A percentile compares a stretch with the other conserved stretches of the same genome.
Evolutionary conservation across 495 filamentous ascomycete species (phyloP).

Genomic region (Trichoderma gamsii): DNA sequence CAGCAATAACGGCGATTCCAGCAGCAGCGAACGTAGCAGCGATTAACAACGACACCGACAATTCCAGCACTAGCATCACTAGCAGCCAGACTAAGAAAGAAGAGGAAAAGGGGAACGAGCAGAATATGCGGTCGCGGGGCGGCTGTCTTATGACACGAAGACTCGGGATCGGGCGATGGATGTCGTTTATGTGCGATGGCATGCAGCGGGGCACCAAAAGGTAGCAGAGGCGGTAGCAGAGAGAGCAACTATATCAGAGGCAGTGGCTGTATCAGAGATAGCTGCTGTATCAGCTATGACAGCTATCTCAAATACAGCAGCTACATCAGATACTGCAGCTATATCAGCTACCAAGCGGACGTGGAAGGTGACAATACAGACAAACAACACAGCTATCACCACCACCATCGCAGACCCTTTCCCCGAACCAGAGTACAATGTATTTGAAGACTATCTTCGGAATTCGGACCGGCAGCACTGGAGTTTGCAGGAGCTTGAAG

Average conservation of each 20-base stretch:
- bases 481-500: constrained; percentile 5
- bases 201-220: neutral
- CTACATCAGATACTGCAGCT: no score
- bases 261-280: no score
- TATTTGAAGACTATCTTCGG: constrained; percentile 10
- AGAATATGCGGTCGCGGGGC: constrained; percentile 13
- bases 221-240: neutral
- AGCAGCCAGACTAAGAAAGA: neutral
- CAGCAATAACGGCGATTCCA: neutral
- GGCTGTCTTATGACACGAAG: neutral
- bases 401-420: neutral
- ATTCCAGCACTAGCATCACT: neutral
- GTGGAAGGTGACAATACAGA: neutral
- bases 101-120: neutral
- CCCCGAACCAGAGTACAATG: neutral
- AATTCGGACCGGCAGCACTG: constrained; percentile 12
- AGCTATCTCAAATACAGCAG: no score
- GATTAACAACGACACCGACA: neutral
- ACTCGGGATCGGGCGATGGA: constrained; percentile 15
- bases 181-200: constrained; percentile 10
- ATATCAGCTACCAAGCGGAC: neutral
- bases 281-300: no score
- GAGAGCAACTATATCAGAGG: neutral
- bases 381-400: neutral
- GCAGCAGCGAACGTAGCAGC: neutral